Evolutionary conservation across 305 asterid genomes (phyloP).

Genomic region (Coffea humblotiana): DNA sequence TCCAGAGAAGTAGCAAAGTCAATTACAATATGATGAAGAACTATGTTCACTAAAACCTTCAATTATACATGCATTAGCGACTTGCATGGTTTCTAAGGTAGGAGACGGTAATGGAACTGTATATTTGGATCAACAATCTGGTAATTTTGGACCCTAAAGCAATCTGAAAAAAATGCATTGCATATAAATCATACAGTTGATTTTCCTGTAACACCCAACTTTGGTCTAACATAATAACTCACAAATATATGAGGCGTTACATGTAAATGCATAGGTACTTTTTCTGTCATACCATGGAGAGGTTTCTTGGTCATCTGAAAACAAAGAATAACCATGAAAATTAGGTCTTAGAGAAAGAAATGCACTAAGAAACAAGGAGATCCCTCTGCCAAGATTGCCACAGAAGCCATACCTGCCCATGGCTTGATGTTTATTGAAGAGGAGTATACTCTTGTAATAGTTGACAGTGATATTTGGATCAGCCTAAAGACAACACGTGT

Average conservation of each 20-base stretch:
- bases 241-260: no score
- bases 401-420: conserved; percentile 2
- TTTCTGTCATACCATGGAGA: no score
- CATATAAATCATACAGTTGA: no score
- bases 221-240: no score
- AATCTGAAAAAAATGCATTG: conserved; percentile 1
- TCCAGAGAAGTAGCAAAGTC: not conserved
- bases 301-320: no score
- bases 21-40: not conserved
- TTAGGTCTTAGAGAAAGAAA: not conserved
- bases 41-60: no score
- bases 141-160: not conserved
- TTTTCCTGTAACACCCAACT: no score
- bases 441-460: not conserved
- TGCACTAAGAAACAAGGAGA: conserved; percentile 26
- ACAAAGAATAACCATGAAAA: not conserved
- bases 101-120: not conserved
- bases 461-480: conserved; percentile 35
- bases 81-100: not conserved
- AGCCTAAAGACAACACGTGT: conserved; percentile 45
- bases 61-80: not conserved
- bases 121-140: not conserved
- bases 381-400: conserved; percentile 18
- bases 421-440: not conserved
- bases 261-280: no score